Evolutionary conservation across 345 rosid genomes (phyloP).

Genomic region (Laguncularia racemosa): DNA sequence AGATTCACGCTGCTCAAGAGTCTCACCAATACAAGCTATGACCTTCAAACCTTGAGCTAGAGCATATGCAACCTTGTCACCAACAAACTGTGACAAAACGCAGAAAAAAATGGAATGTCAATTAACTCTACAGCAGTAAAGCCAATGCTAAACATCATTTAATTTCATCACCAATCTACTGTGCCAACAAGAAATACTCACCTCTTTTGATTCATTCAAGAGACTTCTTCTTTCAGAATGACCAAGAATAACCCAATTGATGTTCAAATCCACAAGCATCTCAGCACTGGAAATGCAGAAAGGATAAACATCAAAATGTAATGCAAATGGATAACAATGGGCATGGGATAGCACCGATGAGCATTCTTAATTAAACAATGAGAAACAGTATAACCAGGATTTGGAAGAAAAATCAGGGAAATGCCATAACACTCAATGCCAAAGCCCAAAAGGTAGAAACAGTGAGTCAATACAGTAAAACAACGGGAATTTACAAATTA

Average conservation of each 20-base stretch:
- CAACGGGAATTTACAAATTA: too few relatives aligned
- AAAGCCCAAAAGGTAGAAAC: too few relatives aligned
- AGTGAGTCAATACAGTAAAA: too few relatives aligned
- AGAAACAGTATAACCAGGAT: too few relatives aligned
- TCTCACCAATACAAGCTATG: conserved; percentile 94
- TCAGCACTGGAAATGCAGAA: conserved; percentile 49
- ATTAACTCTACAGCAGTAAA: too few relatives aligned
- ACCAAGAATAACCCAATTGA: conserved; percentile 94
- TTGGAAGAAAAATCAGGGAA: too few relatives aligned
- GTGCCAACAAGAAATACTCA: conserved; percentile 11
- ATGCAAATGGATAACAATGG: too few relatives aligned
- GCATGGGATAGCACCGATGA: too few relatives aligned
- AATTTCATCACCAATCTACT: not conserved
- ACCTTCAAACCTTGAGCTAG: conserved; percentile 86
- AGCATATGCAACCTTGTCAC: conserved; percentile 88
- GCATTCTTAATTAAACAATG: too few relatives aligned
- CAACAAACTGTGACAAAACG: conserved; percentile 55
- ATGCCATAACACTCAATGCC: too few relatives aligned
- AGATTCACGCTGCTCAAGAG: conserved; percentile 81
- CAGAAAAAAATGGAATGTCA: not conserved
- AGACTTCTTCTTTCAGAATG: conserved; percentile 85
- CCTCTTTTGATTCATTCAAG: conserved; percentile 68
- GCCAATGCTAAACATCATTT: too few relatives aligned
- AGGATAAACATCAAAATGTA: too few relatives aligned
- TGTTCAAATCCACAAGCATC: conserved; percentile 74